Base-by-base conservation (phyloP, 2,329 filamentous ascomycete genomes). In the Periglandula ipomoeae region DNA sequence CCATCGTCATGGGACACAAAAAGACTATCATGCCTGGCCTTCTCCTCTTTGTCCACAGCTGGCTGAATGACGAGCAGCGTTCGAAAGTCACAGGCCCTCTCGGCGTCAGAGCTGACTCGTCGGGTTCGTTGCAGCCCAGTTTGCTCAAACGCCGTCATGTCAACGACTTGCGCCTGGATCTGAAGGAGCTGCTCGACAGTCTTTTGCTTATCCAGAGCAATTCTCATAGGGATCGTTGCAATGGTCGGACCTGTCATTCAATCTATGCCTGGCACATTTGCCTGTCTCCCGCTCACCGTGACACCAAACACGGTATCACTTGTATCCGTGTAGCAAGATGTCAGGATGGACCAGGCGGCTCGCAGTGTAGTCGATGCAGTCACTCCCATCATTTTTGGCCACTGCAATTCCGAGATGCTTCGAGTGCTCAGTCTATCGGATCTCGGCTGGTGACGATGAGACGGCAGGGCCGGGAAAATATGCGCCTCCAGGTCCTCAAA, bases 321-420 rank as follows among this genome's bases (percentile, higher is more conserved):
- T 11, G 52, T 62, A 49, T 34, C 59, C 52, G 68, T 60, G 46
- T 70, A 69, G 2, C 65, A 54, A 0, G 63, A 62, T 1, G 68
- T 59, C 4, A 70, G 59, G 3, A 74, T 44, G 2, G 59, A 49
- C 58, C 59, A 60, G 4, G 61, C 59, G 1, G 60, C 59, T 13
- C 60, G 55, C 8, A 61, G 32, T 1, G 62, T 44, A 1, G 55
- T 58, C 1, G 61, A 54, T 13, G 55, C 44, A 0, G 57, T 59
- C 41, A 56, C 50, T 13, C 50, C 45, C 22, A 1, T 66, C n/a
- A 46, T 41, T 7, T 24, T 40, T 35, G 53, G 34, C 50, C 53
- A 47, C 38, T 52, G 22, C 5, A 53, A 19, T 11, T 43, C 59
- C 15, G 8, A 5, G n/a, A 49, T 49, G 7, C 19, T 19, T 35